These are phyloP conservation scores for Penicillium pancosmium DNA, from an alignment of 495 filamentous ascomycete species.

Conservation along the genomic window DNA sequence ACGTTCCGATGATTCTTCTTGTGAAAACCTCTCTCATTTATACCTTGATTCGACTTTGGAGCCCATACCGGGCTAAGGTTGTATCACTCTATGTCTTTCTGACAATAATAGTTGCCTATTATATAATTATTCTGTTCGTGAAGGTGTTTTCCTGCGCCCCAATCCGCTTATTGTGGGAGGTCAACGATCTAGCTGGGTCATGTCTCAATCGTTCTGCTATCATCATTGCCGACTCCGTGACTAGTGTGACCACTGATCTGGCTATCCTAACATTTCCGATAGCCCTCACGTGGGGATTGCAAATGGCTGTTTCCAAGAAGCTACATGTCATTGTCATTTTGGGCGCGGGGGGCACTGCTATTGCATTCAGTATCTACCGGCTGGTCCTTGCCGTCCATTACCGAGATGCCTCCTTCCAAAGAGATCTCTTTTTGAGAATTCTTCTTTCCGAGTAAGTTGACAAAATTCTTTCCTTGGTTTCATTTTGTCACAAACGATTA, in stretches of 20 bases:
- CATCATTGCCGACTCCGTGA: slow-evolving; percentile 33
- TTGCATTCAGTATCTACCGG: slow-evolving; percentile 35
- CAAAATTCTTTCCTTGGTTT: neutral
- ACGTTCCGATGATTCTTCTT: slow-evolving; percentile 36
- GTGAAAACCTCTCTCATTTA: slow-evolving; percentile 39
- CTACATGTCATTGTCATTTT: slow-evolving; percentile 32
- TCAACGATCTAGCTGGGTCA: neutral
- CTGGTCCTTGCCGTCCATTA: slow-evolving; percentile 30
- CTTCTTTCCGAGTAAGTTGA: slow-evolving; percentile 6
- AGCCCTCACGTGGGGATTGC: slow-evolving; percentile 32
- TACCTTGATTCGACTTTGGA: slow-evolving; percentile 37
- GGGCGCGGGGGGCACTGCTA: slow-evolving; percentile 35
- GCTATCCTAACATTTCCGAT: slow-evolving; percentile 37
- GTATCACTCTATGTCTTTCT: slow-evolving; percentile 30
- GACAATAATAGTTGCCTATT: slow-evolving; percentile 30
- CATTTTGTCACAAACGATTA: neutral
- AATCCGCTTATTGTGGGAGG: slow-evolving; percentile 32
- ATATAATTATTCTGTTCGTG: slow-evolving; percentile 32
- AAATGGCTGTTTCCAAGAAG: slow-evolving; percentile 33
- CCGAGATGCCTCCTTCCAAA: slow-evolving; percentile 12
- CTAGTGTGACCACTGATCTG: slow-evolving; percentile 38
- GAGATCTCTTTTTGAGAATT: slow-evolving; percentile 5
- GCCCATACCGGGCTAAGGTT: slow-evolving; percentile 25
- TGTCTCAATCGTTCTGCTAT: slow-evolving; percentile 35
- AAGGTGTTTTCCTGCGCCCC: slow-evolving; percentile 39